Percentiles rank a stretch among this genome's conserved stretches.
Conservation (phyloP, 2,329 filamentous ascomycete genomes). For the Davidsoniella neocaledoniae region DNA sequence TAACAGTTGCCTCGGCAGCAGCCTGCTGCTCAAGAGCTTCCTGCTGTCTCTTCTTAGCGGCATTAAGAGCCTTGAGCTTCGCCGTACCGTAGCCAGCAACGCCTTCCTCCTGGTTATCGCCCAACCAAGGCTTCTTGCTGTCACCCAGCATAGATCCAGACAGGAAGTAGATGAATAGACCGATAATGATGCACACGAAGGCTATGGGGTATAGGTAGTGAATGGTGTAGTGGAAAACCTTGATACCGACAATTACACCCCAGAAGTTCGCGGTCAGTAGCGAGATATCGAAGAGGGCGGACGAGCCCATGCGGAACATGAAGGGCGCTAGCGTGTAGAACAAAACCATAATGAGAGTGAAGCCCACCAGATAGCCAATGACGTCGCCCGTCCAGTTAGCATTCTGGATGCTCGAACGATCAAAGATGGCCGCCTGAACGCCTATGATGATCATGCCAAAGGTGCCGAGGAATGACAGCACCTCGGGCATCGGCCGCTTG, state of each 20-base stretch:
- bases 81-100: slow-evolving; percentile 71
- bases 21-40: background rate
- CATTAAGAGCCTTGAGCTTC: slow-evolving; percentile 54
- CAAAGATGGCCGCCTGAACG: slow-evolving; percentile 79
- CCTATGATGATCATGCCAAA: slow-evolving; percentile 87
- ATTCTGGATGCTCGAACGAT: slow-evolving; percentile 52
- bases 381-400: slow-evolving; percentile 51
- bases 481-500: slow-evolving; percentile 77
- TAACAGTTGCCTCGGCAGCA: background rate
- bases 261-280: slow-evolving; percentile 92
- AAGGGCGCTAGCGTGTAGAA: slow-evolving; percentile 85
- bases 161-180: slow-evolving; percentile 75
- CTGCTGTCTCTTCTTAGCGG: slow-evolving; percentile 21
- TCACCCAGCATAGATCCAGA: slow-evolving; percentile 71
- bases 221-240: slow-evolving; percentile 63
- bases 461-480: slow-evolving; percentile 76
- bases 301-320: slow-evolving; percentile 74
- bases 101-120: slow-evolving; percentile 67
- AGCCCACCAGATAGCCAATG: slow-evolving; percentile 73
- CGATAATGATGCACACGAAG: slow-evolving; percentile 80
- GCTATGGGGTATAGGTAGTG: slow-evolving; percentile 92
- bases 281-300: slow-evolving; percentile 93
- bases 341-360: slow-evolving; percentile 62
- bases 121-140: slow-evolving; percentile 88
- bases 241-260: slow-evolving; percentile 82